phyloP scores from a whole-genome alignment of 192 early-diverging fungal species.

The Phlyctochytrium bullatum region DNA sequence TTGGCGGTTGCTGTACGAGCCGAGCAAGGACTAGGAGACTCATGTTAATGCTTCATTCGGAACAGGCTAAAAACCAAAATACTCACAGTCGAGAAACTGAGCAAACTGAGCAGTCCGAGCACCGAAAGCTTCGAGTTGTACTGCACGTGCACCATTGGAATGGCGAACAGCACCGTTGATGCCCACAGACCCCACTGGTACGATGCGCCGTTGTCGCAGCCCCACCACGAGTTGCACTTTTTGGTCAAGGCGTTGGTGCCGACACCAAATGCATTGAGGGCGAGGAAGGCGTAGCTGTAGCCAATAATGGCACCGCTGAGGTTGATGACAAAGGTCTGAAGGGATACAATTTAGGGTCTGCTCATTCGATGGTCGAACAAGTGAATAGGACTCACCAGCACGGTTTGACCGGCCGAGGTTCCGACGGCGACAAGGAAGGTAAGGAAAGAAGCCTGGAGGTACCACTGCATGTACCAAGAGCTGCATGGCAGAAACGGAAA shows the following conservation, averaged over 20 bases:
- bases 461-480: conserved; percentile 8
- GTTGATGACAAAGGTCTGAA: conserved; percentile 3
- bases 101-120: neutral
- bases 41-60: neutral
- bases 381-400: no score
- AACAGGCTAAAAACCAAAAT: neutral
- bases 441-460: neutral
- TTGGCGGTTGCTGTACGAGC: neutral
- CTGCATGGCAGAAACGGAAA: conserved; percentile 1
- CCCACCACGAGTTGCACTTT: neutral
- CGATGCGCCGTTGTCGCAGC: no score
- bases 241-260: neutral
- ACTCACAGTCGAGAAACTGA: neutral
- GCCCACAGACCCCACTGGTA: neutral
- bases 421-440: conserved; percentile 13
- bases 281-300: neutral
- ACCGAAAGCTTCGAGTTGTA: neutral
- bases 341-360: no score
- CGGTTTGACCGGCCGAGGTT: conserved; percentile 9
- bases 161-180: neutral
- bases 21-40: neutral
- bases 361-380: no score
- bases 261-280: neutral
- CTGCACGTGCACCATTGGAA: conserved; percentile 2
- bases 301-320: neutral